These are phyloP conservation scores for Lipomyces starkeyi DNA, from an alignment of 805 yeast species.

Conservation along the genomic window DNA sequence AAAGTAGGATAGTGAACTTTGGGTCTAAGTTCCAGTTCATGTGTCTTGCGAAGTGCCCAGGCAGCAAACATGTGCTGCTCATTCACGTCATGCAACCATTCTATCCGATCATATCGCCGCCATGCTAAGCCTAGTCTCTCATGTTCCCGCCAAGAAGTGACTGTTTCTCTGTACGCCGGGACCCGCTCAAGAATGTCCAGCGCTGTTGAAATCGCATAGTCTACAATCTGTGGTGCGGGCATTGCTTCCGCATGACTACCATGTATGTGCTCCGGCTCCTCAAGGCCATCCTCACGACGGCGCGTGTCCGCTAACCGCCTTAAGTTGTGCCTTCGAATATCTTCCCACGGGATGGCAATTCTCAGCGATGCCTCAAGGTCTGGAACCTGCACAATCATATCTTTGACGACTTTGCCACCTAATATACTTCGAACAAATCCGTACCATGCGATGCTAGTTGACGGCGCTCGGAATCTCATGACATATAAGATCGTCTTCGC, in stretches of 20 bases:
- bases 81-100: slow-evolving; percentile 63
- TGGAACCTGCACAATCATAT: slow-evolving; percentile 53
- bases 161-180: slow-evolving; percentile 29
- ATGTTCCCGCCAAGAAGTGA: slow-evolving; percentile 41
- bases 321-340: slow-evolving; percentile 15
- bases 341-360: slow-evolving; percentile 54
- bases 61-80: slow-evolving; percentile 53
- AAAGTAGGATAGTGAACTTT: slow-evolving; percentile 42
- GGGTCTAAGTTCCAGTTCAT: slow-evolving; percentile 66
- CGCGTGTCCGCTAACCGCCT: slow-evolving; percentile 10
- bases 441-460: slow-evolving; percentile 67
- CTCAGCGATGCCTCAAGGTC: slow-evolving; percentile 54
- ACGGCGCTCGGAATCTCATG: slow-evolving; percentile 59
- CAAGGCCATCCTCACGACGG: slow-evolving; percentile 1
- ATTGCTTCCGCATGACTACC: not conserved
- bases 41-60: slow-evolving; percentile 54
- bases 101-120: slow-evolving; percentile 74
- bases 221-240: slow-evolving; percentile 41
- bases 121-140: slow-evolving; percentile 60
- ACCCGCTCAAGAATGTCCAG: slow-evolving; percentile 45
- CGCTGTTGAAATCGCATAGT: slow-evolving; percentile 51
- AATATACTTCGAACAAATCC: slow-evolving; percentile 59
- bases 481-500: slow-evolving; percentile 53
- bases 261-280: not conserved
- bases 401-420: slow-evolving; percentile 46